These are phyloP conservation scores for Mycena chlorophos DNA, from an alignment of 768 basidiomycete species.

Conservation along the genomic window DNA sequence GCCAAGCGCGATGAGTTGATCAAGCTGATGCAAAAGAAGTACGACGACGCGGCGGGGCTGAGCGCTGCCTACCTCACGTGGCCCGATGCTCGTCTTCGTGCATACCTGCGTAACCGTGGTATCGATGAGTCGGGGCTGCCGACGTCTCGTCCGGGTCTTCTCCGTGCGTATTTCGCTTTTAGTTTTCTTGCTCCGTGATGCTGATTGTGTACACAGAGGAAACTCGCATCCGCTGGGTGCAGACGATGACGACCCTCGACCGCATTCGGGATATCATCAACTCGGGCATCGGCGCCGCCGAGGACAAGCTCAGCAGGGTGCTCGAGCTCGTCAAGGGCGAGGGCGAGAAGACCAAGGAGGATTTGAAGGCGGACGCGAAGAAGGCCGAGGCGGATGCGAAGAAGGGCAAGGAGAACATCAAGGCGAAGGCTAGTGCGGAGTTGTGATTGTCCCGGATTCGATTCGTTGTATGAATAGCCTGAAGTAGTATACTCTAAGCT, in stretches of 20 bases:
- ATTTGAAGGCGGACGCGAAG: conserved; percentile 26
- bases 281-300: conserved; percentile 67
- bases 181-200: not conserved
- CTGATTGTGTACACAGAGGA: conserved; percentile 53
- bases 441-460: not conserved
- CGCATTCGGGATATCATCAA: conserved; percentile 68
- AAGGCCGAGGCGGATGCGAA: conserved; percentile 28
- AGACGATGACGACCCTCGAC: conserved; percentile 59
- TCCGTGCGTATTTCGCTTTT: conserved; percentile 49
- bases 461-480: not conserved
- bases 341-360: conserved; percentile 27
- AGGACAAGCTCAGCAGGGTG: conserved; percentile 66
- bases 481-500: not conserved
- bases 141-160: conserved; percentile 66
- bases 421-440: not conserved
- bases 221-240: conserved; percentile 76
- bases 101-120: conserved; percentile 79
- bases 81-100: conserved; percentile 91
- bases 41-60: conserved; percentile 40
- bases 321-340: conserved; percentile 48
- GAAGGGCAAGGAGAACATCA: conserved; percentile 1
- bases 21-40: conserved; percentile 72
- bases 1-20: conserved; percentile 76
- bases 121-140: conserved; percentile 70
- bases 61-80: conserved; percentile 76